These are phyloP conservation scores for Persicaria tinctoria DNA, from an alignment of 148 eudicot species.

Conservation along the genomic window DNA sequence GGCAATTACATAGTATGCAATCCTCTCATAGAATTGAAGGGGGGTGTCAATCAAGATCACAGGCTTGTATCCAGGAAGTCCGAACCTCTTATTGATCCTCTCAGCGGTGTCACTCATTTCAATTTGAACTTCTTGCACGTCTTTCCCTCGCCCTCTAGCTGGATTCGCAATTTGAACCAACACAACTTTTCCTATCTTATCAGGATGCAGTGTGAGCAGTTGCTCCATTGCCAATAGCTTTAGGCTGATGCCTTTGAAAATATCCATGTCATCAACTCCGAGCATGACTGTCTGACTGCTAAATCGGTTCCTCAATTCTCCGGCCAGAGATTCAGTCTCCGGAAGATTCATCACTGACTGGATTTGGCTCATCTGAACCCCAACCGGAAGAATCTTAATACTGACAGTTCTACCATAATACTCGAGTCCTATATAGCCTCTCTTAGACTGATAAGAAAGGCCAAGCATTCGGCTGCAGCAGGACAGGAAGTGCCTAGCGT, in stretches of 20 bases:
- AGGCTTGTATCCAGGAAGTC: slow-evolving; percentile 55
- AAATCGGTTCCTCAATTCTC: slow-evolving; percentile 45
- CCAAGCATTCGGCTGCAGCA: slow-evolving; percentile 22
- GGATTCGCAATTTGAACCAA: slow-evolving; percentile 88
- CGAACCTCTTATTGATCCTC: slow-evolving; percentile 53
- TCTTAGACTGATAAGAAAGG: slow-evolving; percentile 15
- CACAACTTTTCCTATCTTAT: slow-evolving; percentile 59
- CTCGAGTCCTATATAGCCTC: slow-evolving; percentile 20
- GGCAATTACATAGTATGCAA: slow-evolving; percentile 68
- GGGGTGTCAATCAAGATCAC: slow-evolving; percentile 56
- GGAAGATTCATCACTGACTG: slow-evolving; percentile 58
- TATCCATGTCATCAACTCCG: slow-evolving; percentile 94
- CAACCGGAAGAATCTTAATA: slow-evolving; percentile 53
- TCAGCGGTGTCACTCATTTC: slow-evolving; percentile 56
- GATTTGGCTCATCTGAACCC: slow-evolving; percentile 81
- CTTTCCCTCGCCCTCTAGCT: slow-evolving; percentile 79
- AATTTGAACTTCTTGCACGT: slow-evolving; percentile 58
- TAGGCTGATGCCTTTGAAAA: slow-evolving; percentile 78
- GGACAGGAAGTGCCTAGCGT: slow-evolving; percentile 18
- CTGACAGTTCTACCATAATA: slow-evolving; percentile 18
- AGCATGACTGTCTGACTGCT: slow-evolving; percentile 61
- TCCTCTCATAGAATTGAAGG: slow-evolving; percentile 63
- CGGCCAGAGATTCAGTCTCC: slow-evolving; percentile 48
- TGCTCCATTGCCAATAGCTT: slow-evolving; percentile 82
- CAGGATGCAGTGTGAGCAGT: slow-evolving; percentile 62